Conservation (phyloP, 1,139 yeast genomes). For the Lodderomyces theae region DNA sequence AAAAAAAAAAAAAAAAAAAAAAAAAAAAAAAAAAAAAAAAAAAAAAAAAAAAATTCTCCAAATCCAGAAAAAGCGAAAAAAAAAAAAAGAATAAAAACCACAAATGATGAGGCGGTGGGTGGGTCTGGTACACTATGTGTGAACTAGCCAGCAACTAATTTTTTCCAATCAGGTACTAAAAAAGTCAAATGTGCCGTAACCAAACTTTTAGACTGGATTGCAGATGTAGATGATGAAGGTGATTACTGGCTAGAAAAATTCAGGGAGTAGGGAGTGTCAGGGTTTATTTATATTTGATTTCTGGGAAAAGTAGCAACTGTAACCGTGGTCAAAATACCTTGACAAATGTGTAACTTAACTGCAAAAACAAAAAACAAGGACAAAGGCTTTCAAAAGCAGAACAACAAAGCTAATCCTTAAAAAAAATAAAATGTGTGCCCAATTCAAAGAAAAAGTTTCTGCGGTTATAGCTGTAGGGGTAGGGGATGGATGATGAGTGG, state of each 20-base stretch:
- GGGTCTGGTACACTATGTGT: no score
- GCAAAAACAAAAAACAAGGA: background rate
- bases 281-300: background rate
- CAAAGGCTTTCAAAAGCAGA: background rate
- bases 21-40: no score
- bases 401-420: background rate
- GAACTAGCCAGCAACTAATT: no score
- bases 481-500: no score
- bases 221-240: background rate
- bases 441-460: background rate
- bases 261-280: background rate
- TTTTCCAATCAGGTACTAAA: no score
- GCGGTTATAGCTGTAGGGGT: background rate
- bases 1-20: no score
- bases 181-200: background rate
- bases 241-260: background rate
- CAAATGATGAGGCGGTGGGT: background rate
- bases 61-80: background rate
- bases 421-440: conserved; percentile 1
- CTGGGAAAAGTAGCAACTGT: background rate
- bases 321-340: background rate
- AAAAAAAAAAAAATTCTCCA: no score
- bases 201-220: no score
- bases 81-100: background rate
- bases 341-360: background rate